phyloP scores from a whole-genome alignment of 768 basidiomycete species.

The Hortiboletus flavorubellus region DNA sequence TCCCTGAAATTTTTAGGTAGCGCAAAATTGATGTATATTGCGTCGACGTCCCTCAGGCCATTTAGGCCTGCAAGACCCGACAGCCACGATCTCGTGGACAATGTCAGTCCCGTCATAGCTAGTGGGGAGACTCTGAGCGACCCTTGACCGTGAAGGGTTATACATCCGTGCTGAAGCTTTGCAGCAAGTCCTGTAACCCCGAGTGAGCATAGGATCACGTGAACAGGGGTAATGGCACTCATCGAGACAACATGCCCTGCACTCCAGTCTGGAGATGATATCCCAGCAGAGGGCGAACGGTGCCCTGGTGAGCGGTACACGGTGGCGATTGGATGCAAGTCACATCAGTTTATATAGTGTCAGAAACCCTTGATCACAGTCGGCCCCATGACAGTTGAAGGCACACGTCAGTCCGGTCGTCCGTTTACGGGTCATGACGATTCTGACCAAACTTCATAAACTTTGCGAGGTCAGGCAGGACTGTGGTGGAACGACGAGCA shows the following conservation, averaged over 20 bases:
- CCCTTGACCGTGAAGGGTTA: neutral
- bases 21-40: neutral
- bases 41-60: neutral
- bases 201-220: neutral
- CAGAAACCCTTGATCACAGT: neutral
- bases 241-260: conserved; percentile 29
- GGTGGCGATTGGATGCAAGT: neutral
- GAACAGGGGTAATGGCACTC: neutral
- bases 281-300: neutral
- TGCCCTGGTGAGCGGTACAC: neutral
- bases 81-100: neutral
- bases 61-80: neutral
- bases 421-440: no score
- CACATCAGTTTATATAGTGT: neutral
- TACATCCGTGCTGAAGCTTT: neutral
- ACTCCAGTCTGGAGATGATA: neutral
- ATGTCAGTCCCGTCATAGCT: neutral
- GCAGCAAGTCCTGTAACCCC: neutral
- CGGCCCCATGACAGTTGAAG: neutral
- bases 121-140: neutral
- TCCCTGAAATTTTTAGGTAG: neutral
- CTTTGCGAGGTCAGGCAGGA: neutral
- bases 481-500: neutral
- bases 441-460: neutral
- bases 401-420: neutral